phyloP scores from a whole-genome alignment of 305 asterid genomes.

The Euphrasia arctica region DNA sequence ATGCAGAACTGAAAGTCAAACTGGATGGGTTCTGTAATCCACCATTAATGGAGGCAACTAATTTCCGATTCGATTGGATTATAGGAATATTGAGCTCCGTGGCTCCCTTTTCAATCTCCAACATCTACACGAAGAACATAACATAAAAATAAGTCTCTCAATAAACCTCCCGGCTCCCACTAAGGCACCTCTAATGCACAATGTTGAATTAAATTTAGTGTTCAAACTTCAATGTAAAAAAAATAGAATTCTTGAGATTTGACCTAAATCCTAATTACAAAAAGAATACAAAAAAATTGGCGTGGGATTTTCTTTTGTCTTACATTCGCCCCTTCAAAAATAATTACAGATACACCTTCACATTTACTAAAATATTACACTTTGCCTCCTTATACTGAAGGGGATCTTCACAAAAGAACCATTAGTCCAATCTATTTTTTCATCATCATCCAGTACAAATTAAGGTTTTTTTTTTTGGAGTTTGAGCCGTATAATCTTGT shows the following conservation, averaged over 20 bases:
- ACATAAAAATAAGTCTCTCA: neutral
- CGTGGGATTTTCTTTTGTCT: neutral
- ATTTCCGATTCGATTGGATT: slow-evolving; percentile 51
- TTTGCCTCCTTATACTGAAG: no score
- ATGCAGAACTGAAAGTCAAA: slow-evolving; percentile 61
- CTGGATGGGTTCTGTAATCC: slow-evolving; percentile 67
- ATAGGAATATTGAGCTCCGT: slow-evolving; percentile 63
- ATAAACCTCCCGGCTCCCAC: neutral
- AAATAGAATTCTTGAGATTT: no score
- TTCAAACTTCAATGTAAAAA: no score
- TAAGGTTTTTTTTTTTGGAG: no score
- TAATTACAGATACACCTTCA: no score
- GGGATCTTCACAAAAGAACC: no score
- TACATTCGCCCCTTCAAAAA: neutral
- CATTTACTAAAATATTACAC: no score
- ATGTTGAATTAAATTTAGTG: neutral
- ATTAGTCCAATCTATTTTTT: no score
- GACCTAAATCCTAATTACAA: no score
- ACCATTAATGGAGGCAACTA: slow-evolving; percentile 76
- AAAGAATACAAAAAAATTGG: no score
- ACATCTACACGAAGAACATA: slow-evolving; percentile 43
- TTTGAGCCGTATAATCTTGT: no score
- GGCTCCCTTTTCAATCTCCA: slow-evolving; percentile 74
- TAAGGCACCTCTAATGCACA: slow-evolving; percentile 16
- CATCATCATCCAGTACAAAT: no score